Evolutionary conservation across 2,329 filamentous ascomycete species (phyloP).

Genomic region (Amphichorda felina): DNA sequence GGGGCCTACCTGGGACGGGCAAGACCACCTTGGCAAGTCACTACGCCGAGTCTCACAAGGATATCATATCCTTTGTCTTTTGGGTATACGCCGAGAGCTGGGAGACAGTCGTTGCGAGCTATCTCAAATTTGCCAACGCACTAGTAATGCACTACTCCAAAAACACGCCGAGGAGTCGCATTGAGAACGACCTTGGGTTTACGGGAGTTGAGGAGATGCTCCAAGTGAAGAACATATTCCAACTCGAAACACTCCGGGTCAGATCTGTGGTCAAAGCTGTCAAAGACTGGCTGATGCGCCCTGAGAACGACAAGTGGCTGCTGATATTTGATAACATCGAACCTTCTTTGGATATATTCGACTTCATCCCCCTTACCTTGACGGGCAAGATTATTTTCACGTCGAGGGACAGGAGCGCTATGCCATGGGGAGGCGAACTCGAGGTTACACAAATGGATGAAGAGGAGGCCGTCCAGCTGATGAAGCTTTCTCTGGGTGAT

Average conservation of each 20-base stretch:
- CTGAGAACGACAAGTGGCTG: conserved; percentile 12
- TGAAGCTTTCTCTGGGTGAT: conserved; percentile 6
- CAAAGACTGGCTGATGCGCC: conserved; percentile 13
- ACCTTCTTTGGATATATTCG: conserved; percentile 11
- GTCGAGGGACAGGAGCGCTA: conserved; percentile 10
- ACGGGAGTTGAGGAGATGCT: conserved; percentile 12
- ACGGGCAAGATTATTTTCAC: conserved; percentile 12
- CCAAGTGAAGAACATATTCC: conserved; percentile 9
- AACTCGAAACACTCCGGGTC: conserved; percentile 10
- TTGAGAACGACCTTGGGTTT: conserved; percentile 12
- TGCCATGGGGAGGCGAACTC: conserved; percentile 10
- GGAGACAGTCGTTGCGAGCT: conserved; percentile 13
- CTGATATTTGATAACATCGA: conserved; percentile 13
- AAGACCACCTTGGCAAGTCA: conserved; percentile 12
- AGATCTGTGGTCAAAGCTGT: conserved; percentile 12
- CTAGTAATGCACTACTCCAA: conserved; percentile 10
- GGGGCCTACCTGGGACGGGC: conserved; percentile 10
- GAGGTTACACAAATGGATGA: conserved; percentile 9
- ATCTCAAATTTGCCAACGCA: conserved; percentile 11
- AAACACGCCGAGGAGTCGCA: conserved; percentile 6
- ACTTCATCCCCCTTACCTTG: conserved; percentile 12
- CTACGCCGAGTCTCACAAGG: conserved; percentile 10
- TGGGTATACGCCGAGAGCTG: conserved; percentile 14
- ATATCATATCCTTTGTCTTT: conserved; percentile 11
- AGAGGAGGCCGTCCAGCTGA: conserved; percentile 8